A percentile compares a stretch with the other conserved stretches of the same genome.
Conservation (phyloP, 1,284 basidiomycete genomes). For the Phlebopus sp. region DNA sequence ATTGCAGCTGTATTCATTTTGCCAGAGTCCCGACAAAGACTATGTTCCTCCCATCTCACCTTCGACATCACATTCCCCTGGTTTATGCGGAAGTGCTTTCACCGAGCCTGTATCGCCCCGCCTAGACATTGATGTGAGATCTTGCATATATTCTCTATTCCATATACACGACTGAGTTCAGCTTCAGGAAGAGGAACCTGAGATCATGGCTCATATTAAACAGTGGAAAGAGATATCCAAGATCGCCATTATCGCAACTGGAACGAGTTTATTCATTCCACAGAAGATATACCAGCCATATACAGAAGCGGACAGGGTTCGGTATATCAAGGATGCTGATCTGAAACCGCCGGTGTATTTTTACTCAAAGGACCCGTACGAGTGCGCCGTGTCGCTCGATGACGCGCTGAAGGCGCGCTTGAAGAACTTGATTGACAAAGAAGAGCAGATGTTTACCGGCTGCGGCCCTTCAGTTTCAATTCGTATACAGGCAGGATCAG, state of each 20-base stretch:
- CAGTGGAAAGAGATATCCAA: slow-evolving; percentile 25
- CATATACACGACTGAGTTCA: slow-evolving; percentile 9
- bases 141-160: background rate
- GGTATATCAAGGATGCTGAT: slow-evolving; percentile 66
- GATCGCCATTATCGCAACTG: slow-evolving; percentile 18
- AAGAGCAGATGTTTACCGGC: slow-evolving; percentile 61
- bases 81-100: slow-evolving; percentile 1
- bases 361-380: slow-evolving; percentile 44
- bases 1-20: background rate
- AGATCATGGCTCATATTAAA: slow-evolving; percentile 23
- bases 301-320: slow-evolving; percentile 67
- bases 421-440: slow-evolving; percentile 44
- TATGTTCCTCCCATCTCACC: slow-evolving; percentile 14
- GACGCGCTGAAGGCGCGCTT: slow-evolving; percentile 48
- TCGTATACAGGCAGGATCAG: slow-evolving; percentile 55
- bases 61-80: slow-evolving; percentile 6
- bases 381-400: slow-evolving; percentile 56
- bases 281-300: slow-evolving; percentile 70
- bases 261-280: slow-evolving; percentile 50
- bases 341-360: slow-evolving; percentile 66
- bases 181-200: slow-evolving; percentile 23
- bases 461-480: slow-evolving; percentile 77
- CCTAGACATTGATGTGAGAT: slow-evolving; percentile 15
- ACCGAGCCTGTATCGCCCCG: background rate
- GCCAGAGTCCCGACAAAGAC: slow-evolving; percentile 12